Evolutionary conservation across 768 basidiomycete genomes (phyloP), one percentile per base, ranked within the genome.

Genomic region (Rhodotorula sphaerocarpa): DNA sequence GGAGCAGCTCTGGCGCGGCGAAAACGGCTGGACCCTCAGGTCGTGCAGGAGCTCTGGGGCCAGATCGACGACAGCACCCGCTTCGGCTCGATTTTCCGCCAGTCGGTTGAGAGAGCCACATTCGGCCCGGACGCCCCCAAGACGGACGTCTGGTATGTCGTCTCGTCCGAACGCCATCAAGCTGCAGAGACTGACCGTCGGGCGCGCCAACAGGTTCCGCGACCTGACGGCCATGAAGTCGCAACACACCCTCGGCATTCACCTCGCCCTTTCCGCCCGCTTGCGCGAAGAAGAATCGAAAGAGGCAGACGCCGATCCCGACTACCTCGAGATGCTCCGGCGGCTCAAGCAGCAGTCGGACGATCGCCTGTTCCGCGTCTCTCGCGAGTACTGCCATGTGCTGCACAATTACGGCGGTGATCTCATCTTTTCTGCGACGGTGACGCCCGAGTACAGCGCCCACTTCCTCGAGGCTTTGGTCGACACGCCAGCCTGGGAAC

Each of bases 141-240:
- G 28, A 59, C 54, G 16, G 54, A 59, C 34, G 63, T 59, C 25
- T 65, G 63, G 63, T 57, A 27, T 36, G 36, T 23, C 28, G 14
- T 16, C 46, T 6, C 12, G 14, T 21, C 21, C 18, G 1, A 11
- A 15, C 33, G 15, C 6, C 2, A 3, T 2, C 33, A 16, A 4
- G 12, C 21, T 7, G 31, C 20, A 20, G 11, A 20, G 2, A 11
- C 45, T 47, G 31, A 55, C n/a, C 6, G 23, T 7, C 42, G 6
- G 30, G 5, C 25, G 12, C 14, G 3, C 28, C 11, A 1, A 14
- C 59, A 54, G 59, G 59, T 66, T 66, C 48, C 60, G 65, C 43
- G 65, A 66, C 53, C 25, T 62, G 25, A 14, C 51, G 21, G 57
- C 36, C 7, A 51, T 66, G 55, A 58, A 57, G 16, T 46, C 56